A percentile compares a stretch with the other conserved stretches of the same genome.
Evolutionary conservation across 2,329 filamentous ascomycete genomes (phyloP).

Genomic region (Ceratocystis diversiconidia): DNA sequence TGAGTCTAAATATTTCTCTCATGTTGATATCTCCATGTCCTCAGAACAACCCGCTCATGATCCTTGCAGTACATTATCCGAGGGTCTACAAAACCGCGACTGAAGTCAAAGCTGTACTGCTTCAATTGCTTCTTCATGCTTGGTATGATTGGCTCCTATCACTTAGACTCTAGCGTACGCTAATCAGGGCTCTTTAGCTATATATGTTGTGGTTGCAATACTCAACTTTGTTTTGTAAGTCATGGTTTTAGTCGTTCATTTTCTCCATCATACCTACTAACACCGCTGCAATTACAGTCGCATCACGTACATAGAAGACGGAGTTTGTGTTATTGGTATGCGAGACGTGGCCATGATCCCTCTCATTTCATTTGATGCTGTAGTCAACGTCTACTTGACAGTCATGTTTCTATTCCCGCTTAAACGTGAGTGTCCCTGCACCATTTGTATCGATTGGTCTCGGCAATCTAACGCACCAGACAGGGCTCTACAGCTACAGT

Average conservation of each 20-base stretch:
- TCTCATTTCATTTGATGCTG: conserved; percentile 44
- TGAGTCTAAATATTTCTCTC: conserved; percentile 24
- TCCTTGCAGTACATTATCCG: conserved; percentile 40
- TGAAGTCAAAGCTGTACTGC: conserved; percentile 43
- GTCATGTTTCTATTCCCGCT: conserved; percentile 48
- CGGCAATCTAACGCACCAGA: conserved; percentile 3
- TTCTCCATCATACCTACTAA: background rate
- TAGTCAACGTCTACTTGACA: conserved; percentile 50
- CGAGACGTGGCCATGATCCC: conserved; percentile 43
- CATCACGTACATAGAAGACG: conserved; percentile 40
- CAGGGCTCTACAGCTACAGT: conserved; percentile 42
- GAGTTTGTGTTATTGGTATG: conserved; percentile 49
- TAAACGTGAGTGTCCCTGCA: conserved; percentile 30
- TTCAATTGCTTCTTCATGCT: conserved; percentile 47
- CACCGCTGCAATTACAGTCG: conserved; percentile 29
- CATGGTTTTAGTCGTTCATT: background rate
- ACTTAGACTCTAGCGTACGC: background rate
- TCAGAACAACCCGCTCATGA: background rate
- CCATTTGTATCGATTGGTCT: background rate
- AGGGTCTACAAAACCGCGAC: conserved; percentile 35
- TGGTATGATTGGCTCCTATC: background rate
- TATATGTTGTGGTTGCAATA: conserved; percentile 35
- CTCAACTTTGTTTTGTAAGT: conserved; percentile 48
- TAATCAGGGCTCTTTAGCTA: conserved; percentile 21
- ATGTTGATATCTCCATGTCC: background rate